A percentile compares a stretch with the other conserved stretches of the same genome.
These are phyloP conservation scores for Nakataea oryzae DNA, from an alignment of 2,329 filamentous ascomycete species.

Conservation along the genomic window DNA sequence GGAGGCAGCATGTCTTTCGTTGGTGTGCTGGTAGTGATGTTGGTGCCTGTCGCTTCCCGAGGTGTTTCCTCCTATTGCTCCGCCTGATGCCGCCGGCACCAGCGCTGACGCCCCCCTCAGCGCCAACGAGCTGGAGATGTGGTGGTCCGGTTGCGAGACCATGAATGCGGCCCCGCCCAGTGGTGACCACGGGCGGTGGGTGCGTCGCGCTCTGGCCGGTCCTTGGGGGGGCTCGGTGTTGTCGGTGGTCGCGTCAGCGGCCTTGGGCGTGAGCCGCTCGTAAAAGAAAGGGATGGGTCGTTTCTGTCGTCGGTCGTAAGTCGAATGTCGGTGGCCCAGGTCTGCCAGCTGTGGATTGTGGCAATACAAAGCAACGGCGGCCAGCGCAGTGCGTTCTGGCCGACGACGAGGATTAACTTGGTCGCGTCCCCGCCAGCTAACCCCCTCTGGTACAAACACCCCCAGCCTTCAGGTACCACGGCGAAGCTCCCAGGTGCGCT, in stretches of 20 bases:
- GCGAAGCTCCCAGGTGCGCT: neutral
- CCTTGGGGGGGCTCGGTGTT: too few relatives aligned
- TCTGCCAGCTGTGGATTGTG: neutral
- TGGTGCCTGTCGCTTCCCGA: neutral
- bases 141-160: constrained; percentile 21
- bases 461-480: neutral
- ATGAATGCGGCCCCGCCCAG: constrained; percentile 11
- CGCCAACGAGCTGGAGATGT: constrained; percentile 19
- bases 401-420: neutral
- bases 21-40: neutral
- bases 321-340: neutral
- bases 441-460: neutral
- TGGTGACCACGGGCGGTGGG: neutral
- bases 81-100: constrained; percentile 2
- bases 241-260: neutral
- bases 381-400: neutral
- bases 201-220: neutral
- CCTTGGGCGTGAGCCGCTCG: neutral
- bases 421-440: neutral
- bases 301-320: neutral
- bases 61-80: neutral
- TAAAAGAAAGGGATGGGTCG: neutral
- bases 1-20: neutral
- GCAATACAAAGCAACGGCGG: neutral
- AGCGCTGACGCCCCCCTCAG: constrained; percentile 21